Percentiles rank a stretch among this genome's conserved stretches.
Evolutionary conservation across 2,329 filamentous ascomycete species (phyloP).

Genomic region (Colletotrichum sojae): DNA sequence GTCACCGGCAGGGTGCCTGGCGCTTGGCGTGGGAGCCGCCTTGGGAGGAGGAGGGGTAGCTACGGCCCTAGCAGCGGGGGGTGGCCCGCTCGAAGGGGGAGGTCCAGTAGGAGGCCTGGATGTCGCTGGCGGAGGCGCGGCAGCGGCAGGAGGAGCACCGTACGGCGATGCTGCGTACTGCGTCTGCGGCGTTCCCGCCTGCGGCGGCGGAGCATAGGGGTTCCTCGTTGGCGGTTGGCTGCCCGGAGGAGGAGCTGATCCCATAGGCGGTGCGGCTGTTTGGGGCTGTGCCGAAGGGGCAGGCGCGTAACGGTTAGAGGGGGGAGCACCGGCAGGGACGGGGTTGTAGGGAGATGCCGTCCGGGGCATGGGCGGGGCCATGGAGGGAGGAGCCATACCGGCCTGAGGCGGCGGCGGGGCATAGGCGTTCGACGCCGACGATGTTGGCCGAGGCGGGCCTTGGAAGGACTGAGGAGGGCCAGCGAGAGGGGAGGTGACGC

Average conservation of each 20-base stretch:
- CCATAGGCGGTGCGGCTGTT: constrained; percentile 59
- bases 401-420: constrained; percentile 68
- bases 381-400: constrained; percentile 49
- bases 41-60: constrained; percentile 64
- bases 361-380: constrained; percentile 72
- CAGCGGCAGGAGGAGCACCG: constrained; percentile 53
- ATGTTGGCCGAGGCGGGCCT: constrained; percentile 63
- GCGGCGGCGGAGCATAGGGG: constrained; percentile 61
- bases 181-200: constrained; percentile 60
- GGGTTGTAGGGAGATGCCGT: constrained; percentile 90
- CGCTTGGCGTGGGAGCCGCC: constrained; percentile 66
- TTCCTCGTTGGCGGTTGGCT: constrained; percentile 61
- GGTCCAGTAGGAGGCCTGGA: constrained; percentile 55
- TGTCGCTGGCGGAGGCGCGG: constrained; percentile 46
- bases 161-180: constrained; percentile 75
- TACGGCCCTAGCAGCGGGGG: constrained; percentile 46
- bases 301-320: constrained; percentile 82
- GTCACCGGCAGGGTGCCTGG: constrained; percentile 86
- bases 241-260: constrained; percentile 55
- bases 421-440: constrained; percentile 74
- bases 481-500: constrained; percentile 80
- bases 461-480: constrained; percentile 67
- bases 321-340: constrained; percentile 78
- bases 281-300: constrained; percentile 70
- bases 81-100: constrained; percentile 55